These are phyloP conservation scores for Solanum stenotomum DNA, from an alignment of 257 asterid genomes.

Conservation along the genomic window DNA sequence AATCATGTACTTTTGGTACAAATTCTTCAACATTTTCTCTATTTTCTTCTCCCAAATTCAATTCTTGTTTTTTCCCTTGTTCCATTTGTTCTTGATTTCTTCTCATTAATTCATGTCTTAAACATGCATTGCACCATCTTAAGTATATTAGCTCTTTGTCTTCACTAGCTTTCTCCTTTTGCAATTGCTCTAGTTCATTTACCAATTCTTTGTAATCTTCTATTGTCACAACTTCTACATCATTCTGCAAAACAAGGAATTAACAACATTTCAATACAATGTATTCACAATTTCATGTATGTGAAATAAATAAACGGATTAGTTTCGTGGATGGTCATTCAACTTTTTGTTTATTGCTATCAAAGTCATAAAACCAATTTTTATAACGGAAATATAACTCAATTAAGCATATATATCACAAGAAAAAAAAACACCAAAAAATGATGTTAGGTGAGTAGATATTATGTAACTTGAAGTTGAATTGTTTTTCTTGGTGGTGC, in stretches of 20 bases:
- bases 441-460: neutral
- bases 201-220: constrained; percentile 18
- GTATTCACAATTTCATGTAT: neutral
- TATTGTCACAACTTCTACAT: constrained; percentile 6
- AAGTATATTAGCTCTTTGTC: constrained; percentile 28
- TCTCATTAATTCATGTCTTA: constrained; percentile 36
- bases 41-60: neutral
- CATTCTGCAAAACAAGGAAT: constrained; percentile 14
- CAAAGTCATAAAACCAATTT: neutral
- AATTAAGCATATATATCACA: neutral
- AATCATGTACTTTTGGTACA: constrained; percentile 25
- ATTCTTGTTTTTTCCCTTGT: constrained; percentile 10
- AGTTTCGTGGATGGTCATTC: neutral
- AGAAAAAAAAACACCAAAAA: neutral
- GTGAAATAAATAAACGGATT: no score
- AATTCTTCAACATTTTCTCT: constrained; percentile 11
- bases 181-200: constrained; percentile 16
- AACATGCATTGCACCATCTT: constrained; percentile 46
- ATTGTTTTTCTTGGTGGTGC: neutral
- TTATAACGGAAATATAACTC: neutral
- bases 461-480: neutral
- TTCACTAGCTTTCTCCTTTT: constrained; percentile 16
- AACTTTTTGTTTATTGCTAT: neutral
- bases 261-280: neutral
- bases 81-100: constrained; percentile 25